Conservation (phyloP, 441 rosid species). For the Populus hybrid region DNA sequence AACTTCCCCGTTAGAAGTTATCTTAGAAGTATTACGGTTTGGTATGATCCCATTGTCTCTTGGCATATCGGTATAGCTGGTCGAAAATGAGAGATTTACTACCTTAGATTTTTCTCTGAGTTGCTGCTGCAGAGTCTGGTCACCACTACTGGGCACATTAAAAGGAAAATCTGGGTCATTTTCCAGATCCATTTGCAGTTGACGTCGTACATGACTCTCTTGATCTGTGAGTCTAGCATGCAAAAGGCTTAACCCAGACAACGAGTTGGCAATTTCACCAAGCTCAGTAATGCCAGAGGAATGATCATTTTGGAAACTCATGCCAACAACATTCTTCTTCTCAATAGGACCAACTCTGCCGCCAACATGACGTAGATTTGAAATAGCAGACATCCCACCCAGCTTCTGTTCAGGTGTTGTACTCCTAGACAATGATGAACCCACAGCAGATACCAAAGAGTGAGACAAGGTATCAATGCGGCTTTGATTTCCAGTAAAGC, state of each 20-base stretch:
- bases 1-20: constrained; percentile 44
- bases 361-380: constrained; percentile 71
- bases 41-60: constrained; percentile 41
- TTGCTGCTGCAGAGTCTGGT: constrained; percentile 50
- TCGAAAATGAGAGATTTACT: constrained; percentile 41
- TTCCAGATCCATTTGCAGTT: constrained; percentile 40
- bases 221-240: constrained; percentile 44
- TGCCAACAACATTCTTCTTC: constrained; percentile 45
- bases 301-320: constrained; percentile 42
- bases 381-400: constrained; percentile 49
- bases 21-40: constrained; percentile 39
- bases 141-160: constrained; percentile 46
- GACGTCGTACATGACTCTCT: constrained; percentile 35
- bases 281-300: constrained; percentile 40
- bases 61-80: constrained; percentile 40
- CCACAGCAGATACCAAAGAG: constrained; percentile 52
- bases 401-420: constrained; percentile 68
- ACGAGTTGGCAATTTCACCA: constrained; percentile 53
- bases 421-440: constrained; percentile 66
- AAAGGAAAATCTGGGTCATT: constrained; percentile 46
- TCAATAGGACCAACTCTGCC: constrained; percentile 52
- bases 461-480: constrained; percentile 31
- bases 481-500: constrained; percentile 34
- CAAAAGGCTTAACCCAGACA: constrained; percentile 55
- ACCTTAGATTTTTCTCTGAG: constrained; percentile 37